phyloP scores from a whole-genome alignment of 768 basidiomycete genomes.

The Kwoniella newhampshirensis region DNA sequence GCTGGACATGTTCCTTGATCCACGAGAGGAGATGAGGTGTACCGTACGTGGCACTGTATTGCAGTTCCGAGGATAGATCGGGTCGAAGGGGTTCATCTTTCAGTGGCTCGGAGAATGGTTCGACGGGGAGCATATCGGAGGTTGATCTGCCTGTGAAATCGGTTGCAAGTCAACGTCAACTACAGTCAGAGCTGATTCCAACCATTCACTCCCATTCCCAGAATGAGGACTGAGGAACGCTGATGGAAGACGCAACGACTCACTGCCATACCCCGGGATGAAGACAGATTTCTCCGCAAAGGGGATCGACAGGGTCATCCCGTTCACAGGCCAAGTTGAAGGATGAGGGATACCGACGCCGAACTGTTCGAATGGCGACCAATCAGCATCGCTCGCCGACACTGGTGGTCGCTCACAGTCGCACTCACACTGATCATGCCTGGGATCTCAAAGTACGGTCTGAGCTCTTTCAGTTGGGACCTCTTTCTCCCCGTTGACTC shows the following conservation, averaged over 20 bases:
- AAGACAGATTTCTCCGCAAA: constrained; percentile 41
- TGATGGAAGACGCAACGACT: constrained; percentile 9
- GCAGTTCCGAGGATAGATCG: constrained; percentile 33
- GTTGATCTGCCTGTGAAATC: constrained; percentile 15
- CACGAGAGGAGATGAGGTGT: constrained; percentile 30
- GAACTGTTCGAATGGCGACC: constrained; percentile 21
- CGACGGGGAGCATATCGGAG: constrained; percentile 30
- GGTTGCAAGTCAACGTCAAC: background rate
- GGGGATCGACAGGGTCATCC: constrained; percentile 42
- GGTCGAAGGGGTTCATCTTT: constrained; percentile 33
- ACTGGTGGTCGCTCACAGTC: background rate
- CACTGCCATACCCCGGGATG: constrained; percentile 39
- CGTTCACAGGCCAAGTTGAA: constrained; percentile 44
- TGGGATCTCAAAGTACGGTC: constrained; percentile 30
- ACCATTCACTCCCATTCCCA: no score
- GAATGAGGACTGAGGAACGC: no score
- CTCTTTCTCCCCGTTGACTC: constrained; percentile 25
- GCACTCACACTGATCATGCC: constrained; percentile 41
- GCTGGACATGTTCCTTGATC: constrained; percentile 35
- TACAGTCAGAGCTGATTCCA: background rate
- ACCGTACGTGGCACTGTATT: constrained; percentile 37
- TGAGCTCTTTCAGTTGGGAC: constrained; percentile 30
- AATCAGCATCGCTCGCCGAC: background rate
- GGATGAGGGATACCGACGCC: constrained; percentile 43
- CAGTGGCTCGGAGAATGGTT: constrained; percentile 20